Base-by-base conservation (phyloP, 192 early-diverging fungal genomes). In the Obelidium mucronatum region DNA sequence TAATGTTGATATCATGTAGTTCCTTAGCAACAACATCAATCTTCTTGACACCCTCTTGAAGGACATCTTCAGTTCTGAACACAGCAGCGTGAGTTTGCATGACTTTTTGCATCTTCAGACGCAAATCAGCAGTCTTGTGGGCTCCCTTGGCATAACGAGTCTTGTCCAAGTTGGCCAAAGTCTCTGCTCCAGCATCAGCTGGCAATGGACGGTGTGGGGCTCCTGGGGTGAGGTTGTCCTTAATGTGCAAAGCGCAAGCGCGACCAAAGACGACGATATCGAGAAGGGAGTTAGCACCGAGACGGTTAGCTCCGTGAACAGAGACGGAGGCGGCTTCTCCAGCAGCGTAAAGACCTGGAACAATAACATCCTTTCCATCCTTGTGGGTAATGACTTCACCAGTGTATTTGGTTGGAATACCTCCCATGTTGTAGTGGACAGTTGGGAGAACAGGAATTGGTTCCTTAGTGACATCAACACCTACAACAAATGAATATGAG, bases 361-460 rank as follows among this genome's bases (percentile, higher is more conserved):
- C 95, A 67, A 97, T 84, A 62, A 90, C 80, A 78, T 99, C 96
- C 66, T 93, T 88, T 72, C 97, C 97, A 63, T 94, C 90, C 73
- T 79, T 81, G 77, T 83, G 66, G 61, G 85, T 88, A 81, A 99
- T 86, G 37, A 97, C 97, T 87, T 99, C 94, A 67, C 97, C 97
- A 72, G 95, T 97, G 92, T 95, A 97, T 66, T 88, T 89, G 34
- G 97, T 98, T 39, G 97, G 97, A 73, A 99, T 97, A 84, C 97
- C 96, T 78, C 97, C 97, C 95, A 99, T 97, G 89, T 97, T 99
- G 92, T 97, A 97, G 87, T 99, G 97, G 78, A 98, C 97, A 73
- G 97, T 97, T 70, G 97, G 97, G 51, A 99, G 89, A 52, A 99
- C 96, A 8, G 97, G 97, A 80, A 99, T 99, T 37, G 97, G 96